Percentiles rank a stretch among this genome's conserved stretches.
phyloP scores from a whole-genome alignment of 495 filamentous ascomycete genomes.

The Neurospora pannonica region DNA sequence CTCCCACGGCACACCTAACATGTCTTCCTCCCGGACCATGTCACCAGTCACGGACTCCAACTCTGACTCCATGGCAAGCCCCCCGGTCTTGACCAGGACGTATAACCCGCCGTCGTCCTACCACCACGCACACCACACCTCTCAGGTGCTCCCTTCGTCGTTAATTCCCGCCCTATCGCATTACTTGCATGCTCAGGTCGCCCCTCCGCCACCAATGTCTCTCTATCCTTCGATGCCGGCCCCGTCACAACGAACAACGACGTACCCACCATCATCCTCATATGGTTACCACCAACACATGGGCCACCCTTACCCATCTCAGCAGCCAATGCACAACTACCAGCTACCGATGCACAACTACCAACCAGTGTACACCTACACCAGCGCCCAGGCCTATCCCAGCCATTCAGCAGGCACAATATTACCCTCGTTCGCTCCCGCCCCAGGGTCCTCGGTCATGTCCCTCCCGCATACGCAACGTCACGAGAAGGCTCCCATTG shows the following conservation, averaged over 20 bases:
- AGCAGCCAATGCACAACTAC: conserved; percentile 2
- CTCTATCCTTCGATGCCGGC: conserved; percentile 7
- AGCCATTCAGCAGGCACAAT: background rate
- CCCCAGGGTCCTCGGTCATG: background rate
- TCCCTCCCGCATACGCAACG: background rate
- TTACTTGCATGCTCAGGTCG: conserved; percentile 9
- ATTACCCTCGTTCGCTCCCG: background rate
- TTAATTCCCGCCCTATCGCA: conserved; percentile 9
- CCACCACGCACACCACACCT: conserved; percentile 1
- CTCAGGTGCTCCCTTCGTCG: background rate
- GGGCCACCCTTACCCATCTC: background rate
- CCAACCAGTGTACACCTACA: conserved; percentile 1
- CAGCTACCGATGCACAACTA: conserved; percentile 8
- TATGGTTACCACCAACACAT: conserved; percentile 9
- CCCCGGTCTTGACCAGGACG: background rate
- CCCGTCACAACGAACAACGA: background rate
- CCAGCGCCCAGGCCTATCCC: background rate
- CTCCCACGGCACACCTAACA: conserved; percentile 7
- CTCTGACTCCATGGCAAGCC: background rate
- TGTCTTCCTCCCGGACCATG: conserved; percentile 10
- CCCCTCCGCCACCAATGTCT: conserved; percentile 2
- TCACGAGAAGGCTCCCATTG: background rate
- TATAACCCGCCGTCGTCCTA: conserved; percentile 4
- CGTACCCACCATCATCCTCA: conserved; percentile 1
- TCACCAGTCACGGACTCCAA: conserved; percentile 10